Evolutionary conservation across 2,329 filamentous ascomycete genomes (phyloP).

Genomic region (Amauroascus verrucosus): DNA sequence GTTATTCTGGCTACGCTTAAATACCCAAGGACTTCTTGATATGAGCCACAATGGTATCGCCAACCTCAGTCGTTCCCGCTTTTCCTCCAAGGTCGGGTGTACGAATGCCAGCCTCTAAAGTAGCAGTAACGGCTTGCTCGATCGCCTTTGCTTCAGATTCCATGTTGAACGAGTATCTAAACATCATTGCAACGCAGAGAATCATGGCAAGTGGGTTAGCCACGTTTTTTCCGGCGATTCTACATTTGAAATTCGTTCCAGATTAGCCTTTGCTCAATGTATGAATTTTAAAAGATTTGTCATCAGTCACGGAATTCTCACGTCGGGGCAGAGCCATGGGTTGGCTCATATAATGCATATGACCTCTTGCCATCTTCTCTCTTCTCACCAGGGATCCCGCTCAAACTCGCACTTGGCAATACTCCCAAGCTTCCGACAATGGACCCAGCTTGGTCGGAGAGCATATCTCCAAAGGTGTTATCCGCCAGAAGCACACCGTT

Average conservation of each 20-base stretch:
- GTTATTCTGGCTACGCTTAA: background rate
- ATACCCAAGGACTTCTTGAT: slow-evolving; percentile 40
- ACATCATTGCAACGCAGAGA: slow-evolving; percentile 84
- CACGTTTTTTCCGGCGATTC: slow-evolving; percentile 77
- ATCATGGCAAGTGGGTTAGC: slow-evolving; percentile 85
- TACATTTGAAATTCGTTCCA: slow-evolving; percentile 46
- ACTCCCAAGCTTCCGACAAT: slow-evolving; percentile 81
- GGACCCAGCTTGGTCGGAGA: slow-evolving; percentile 81
- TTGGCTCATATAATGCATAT: slow-evolving; percentile 89
- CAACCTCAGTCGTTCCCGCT: slow-evolving; percentile 59
- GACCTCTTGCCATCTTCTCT: slow-evolving; percentile 51
- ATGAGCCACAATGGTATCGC: slow-evolving; percentile 64
- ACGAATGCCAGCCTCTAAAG: slow-evolving; percentile 62
- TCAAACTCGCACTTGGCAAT: slow-evolving; percentile 72
- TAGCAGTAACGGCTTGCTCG: slow-evolving; percentile 65
- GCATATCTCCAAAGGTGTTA: slow-evolving; percentile 88
- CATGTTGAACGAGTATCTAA: slow-evolving; percentile 75
- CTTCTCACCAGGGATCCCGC: slow-evolving; percentile 63
- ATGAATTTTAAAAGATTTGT: background rate
- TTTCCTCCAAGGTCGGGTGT: slow-evolving; percentile 74
- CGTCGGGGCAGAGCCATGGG: slow-evolving; percentile 53
- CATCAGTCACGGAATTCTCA: slow-evolving; percentile 16
- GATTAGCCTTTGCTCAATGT: background rate
- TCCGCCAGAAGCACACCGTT: slow-evolving; percentile 83
- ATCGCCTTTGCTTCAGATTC: slow-evolving; percentile 63